Base-by-base conservation (phyloP, 1,284 basidiomycete species). In the Ustilago cynodontis region DNA sequence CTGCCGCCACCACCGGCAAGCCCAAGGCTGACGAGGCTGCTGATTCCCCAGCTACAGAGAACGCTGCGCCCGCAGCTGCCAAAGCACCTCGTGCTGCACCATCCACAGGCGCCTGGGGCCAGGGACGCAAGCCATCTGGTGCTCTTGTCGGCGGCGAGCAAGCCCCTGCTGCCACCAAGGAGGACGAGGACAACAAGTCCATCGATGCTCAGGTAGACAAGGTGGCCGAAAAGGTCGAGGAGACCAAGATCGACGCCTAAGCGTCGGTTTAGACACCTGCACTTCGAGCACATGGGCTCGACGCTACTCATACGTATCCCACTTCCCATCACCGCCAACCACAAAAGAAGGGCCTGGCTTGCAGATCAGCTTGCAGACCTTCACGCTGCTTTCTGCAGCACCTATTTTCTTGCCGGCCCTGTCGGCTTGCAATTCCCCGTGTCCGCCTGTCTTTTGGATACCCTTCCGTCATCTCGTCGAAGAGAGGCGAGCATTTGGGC, bases 81-180 rank as follows among this genome's bases (percentile, higher is more conserved):
- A 59, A 66, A 58, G 70, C 58, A n/a, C 60, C 67, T 2, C 71
- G 64, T 35, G 65, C 65, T 18, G 68, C 72, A 11, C 59, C 81
- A 50, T 70, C 81, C 18, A 68, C 66, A 2, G 81, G 81, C 22
- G 81, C 81, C 8, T 82, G 81, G 81, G 81, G 81, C 24, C 64
- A 67, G 26, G 81, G 79, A 57, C 74, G 81, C 22, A 82, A 81
- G 67, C 77, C 81, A 24, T 72, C 71, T 10, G 81, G 81, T 26
- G 79, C 79, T 1, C 77, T 82, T 13, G 76, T 65, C 8, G 65
- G 59, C 49, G 69, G 52, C 22, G 65, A 68, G 54, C 60, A 65
- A 45, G 49, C 37, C 64, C 47, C 54, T 6, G 47, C 59, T n/a
- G 51, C 50, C 13, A 26, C 43, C 28, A 41, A 54, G 13, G 52